Conservation (phyloP, 345 rosid genomes). For the Microthlaspi erraticum region DNA sequence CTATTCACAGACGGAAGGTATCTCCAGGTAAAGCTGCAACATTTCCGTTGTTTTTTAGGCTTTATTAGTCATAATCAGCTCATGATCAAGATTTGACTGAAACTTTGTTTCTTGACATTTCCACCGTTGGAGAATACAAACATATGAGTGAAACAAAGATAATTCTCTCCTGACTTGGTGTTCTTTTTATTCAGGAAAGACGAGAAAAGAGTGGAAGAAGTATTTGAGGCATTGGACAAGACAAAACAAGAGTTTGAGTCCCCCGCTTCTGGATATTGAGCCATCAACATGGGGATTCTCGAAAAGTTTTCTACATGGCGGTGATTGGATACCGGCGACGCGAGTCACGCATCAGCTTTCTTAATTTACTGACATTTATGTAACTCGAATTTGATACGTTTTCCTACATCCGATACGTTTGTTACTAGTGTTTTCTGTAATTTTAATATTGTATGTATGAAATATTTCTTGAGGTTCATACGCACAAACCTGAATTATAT, state of each 20-base stretch:
- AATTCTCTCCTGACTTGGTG: conserved; percentile 12
- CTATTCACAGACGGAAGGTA: conserved; percentile 54
- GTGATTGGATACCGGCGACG: too few relatives aligned
- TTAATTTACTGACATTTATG: too few relatives aligned
- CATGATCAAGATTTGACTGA: background rate
- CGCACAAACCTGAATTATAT: too few relatives aligned
- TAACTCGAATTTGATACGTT: too few relatives aligned
- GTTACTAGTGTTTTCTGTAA: too few relatives aligned
- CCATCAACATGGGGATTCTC: too few relatives aligned
- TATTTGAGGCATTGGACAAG: conserved; percentile 62
- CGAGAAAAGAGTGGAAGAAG: conserved; percentile 57
- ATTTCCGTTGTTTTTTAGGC: background rate
- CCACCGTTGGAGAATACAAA: too few relatives aligned
- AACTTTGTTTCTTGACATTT: background rate
- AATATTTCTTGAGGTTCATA: too few relatives aligned
- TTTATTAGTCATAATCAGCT: conserved; percentile 7
- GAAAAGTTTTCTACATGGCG: too few relatives aligned
- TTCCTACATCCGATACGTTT: too few relatives aligned
- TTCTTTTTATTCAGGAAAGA: conserved; percentile 64
- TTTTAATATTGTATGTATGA: too few relatives aligned
- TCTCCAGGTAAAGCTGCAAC: conserved; percentile 55
- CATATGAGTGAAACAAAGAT: background rate
- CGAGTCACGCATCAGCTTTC: too few relatives aligned
- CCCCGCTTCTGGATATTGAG: conserved; percentile 64
- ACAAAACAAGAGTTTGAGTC: conserved; percentile 68